These are phyloP conservation scores for Begonia loranthoides DNA, from an alignment of 306 rosid genomes.

Conservation along the genomic window DNA sequence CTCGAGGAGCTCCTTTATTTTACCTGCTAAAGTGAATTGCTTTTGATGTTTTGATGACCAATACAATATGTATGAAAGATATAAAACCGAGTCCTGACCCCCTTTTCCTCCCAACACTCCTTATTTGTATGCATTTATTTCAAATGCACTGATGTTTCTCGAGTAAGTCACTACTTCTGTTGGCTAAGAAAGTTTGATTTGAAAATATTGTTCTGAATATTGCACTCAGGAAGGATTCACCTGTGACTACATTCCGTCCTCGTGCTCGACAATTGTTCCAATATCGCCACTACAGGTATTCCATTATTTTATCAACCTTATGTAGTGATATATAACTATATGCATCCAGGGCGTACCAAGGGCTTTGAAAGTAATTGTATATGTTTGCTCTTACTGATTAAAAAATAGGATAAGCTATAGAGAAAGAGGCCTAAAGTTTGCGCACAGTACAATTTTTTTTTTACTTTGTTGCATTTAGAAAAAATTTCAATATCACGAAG, in stretches of 20 bases:
- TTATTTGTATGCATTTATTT: neutral
- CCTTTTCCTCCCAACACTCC: too few relatives aligned
- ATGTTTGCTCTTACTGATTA: too few relatives aligned
- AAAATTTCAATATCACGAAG: too few relatives aligned
- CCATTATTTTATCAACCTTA: too few relatives aligned
- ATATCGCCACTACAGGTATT: slow-evolving; percentile 94
- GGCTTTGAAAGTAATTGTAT: slow-evolving; percentile 5
- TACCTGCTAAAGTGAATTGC: neutral
- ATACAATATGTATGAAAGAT: neutral
- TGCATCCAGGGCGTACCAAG: slow-evolving; percentile 2
- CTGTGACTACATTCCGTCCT: slow-evolving; percentile 75
- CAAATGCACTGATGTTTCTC: neutral
- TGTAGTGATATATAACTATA: neutral
- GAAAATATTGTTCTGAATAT: slow-evolving; percentile 4
- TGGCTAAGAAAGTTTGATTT: slow-evolving; percentile 6
- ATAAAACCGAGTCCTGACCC: neutral
- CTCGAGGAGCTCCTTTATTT: too few relatives aligned
- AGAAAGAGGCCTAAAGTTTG: too few relatives aligned
- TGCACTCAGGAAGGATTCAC: slow-evolving; percentile 74
- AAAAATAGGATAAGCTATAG: too few relatives aligned
- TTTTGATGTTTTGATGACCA: neutral
- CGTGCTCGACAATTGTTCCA: slow-evolving; percentile 85
- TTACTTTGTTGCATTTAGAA: too few relatives aligned
- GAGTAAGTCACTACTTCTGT: neutral
- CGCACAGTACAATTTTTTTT: too few relatives aligned